Evolutionary conservation across 1,284 basidiomycete genomes (phyloP).

Genomic region (Ustilago cynodontis): DNA sequence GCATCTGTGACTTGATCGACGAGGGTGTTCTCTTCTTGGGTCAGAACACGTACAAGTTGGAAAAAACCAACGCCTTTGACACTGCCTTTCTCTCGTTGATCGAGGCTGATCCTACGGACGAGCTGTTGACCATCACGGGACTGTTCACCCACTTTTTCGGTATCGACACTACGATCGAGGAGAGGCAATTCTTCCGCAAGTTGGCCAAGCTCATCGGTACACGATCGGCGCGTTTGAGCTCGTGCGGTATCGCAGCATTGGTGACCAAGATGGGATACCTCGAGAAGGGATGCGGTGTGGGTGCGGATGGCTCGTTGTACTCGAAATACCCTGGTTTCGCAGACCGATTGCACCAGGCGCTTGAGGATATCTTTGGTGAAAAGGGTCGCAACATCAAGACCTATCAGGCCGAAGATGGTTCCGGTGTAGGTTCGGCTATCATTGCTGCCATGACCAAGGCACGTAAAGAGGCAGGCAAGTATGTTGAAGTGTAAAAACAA

Average conservation of each 20-base stretch:
- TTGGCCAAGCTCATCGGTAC: conserved; percentile 76
- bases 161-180: conserved; percentile 65
- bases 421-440: conserved; percentile 66
- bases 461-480: conserved; percentile 58
- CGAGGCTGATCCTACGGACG: conserved; percentile 98
- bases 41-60: conserved; percentile 95
- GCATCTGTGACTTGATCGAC: conserved; percentile 95
- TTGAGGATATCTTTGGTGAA: conserved; percentile 68
- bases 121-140: conserved; percentile 93
- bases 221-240: conserved; percentile 64
- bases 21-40: conserved; percentile 96
- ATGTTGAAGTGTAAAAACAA: conserved; percentile 47
- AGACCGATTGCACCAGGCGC: conserved; percentile 64
- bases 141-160: conserved; percentile 78
- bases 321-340: conserved; percentile 68
- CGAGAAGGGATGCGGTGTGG: conserved; percentile 65
- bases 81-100: conserved; percentile 96
- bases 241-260: conserved; percentile 67
- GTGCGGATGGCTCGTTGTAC: conserved; percentile 64
- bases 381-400: conserved; percentile 61
- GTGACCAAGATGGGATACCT: conserved; percentile 67
- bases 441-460: conserved; percentile 68
- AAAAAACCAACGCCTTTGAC: conserved; percentile 91
- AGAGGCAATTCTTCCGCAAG: conserved; percentile 72
- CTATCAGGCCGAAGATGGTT: conserved; percentile 68